phyloP scores from a whole-genome alignment of 352 stramenopile genomes.

The Paralagenidium karlingii region DNA sequence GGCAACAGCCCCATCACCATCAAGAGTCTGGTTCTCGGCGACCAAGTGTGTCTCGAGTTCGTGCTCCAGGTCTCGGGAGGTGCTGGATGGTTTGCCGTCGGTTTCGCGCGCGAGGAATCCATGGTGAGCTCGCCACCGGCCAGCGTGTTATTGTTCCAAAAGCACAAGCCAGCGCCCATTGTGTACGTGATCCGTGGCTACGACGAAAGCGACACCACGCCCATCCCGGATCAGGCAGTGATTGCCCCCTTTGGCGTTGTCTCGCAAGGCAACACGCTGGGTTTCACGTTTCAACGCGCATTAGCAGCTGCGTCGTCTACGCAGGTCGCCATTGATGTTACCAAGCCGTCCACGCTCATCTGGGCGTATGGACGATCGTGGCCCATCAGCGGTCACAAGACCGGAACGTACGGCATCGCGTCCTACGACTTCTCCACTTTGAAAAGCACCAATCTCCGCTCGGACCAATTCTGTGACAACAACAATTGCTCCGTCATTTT shows the following conservation, averaged over 20 bases:
- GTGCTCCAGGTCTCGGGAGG: conserved; percentile 22
- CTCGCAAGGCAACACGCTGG: conserved; percentile 25
- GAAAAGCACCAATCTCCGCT: conserved; percentile 4
- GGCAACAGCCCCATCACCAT: conserved; percentile 44
- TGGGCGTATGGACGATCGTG: conserved; percentile 62
- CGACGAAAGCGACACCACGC: conserved; percentile 21
- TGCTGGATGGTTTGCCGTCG: conserved; percentile 49
- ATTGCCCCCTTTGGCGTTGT: conserved; percentile 27
- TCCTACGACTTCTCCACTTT: conserved; percentile 36
- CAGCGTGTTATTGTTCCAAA: conserved; percentile 69
- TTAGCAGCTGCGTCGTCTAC: conserved; percentile 25
- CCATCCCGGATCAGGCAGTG: conserved; percentile 9
- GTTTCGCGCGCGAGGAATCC: conserved; percentile 15
- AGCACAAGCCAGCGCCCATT: conserved; percentile 16
- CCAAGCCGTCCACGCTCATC: conserved; percentile 12
- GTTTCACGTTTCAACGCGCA: conserved; percentile 61
- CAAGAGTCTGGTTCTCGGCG: conserved; percentile 32
- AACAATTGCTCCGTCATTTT: conserved; percentile 58
- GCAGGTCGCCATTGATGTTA: conserved; percentile 34
- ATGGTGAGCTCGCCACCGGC: conserved; percentile 59
- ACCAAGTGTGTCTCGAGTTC: conserved; percentile 57
- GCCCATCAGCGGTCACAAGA: conserved; percentile 34
- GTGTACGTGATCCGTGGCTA: conserved; percentile 41
- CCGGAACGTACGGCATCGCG: conserved; percentile 31
- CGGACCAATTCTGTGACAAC: conserved; percentile 22